Evolutionary conservation across 1,139 yeast genomes (phyloP).

Genomic region (Suhomyces kunorum): DNA sequence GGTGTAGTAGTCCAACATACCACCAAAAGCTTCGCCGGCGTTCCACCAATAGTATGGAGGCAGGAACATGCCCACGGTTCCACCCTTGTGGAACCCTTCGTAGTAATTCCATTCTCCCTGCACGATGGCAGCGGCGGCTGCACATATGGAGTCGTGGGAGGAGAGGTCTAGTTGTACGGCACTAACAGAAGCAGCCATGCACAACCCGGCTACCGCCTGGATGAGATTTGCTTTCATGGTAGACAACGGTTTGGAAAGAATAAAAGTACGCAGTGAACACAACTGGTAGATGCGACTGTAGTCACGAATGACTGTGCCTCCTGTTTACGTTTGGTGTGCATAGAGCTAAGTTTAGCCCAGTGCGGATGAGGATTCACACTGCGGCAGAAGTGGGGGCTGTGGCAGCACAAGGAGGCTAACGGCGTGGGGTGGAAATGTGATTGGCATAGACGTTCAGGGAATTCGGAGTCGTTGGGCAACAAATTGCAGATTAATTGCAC

Average conservation of each 20-base stretch:
- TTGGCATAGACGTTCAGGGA: no score
- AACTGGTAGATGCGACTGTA: slow-evolving; percentile 6
- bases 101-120: slow-evolving; percentile 62
- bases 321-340: slow-evolving; percentile 11
- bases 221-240: slow-evolving; percentile 1
- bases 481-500: no score
- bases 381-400: no score
- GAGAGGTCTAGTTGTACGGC: slow-evolving; percentile 25
- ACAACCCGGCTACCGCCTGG: slow-evolving; percentile 3
- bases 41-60: slow-evolving; percentile 74
- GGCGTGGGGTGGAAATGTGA: no score
- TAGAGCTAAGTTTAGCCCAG: slow-evolving; percentile 10
- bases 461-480: no score
- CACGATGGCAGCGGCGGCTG: slow-evolving; percentile 49
- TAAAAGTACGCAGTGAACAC: background rate
- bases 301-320: slow-evolving; percentile 12
- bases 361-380: no score
- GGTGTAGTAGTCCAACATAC: slow-evolving; percentile 53
- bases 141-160: slow-evolving; percentile 43
- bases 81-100: slow-evolving; percentile 53
- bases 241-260: background rate
- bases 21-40: slow-evolving; percentile 70
- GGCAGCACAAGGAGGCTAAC: no score
- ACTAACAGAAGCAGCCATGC: slow-evolving; percentile 8
- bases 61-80: slow-evolving; percentile 59